A percentile compares a stretch with the other conserved stretches of the same genome.
These are phyloP conservation scores for Heterococcus sp. DNA, from an alignment of 108 stramenopile genomes.

Conservation along the genomic window DNA sequence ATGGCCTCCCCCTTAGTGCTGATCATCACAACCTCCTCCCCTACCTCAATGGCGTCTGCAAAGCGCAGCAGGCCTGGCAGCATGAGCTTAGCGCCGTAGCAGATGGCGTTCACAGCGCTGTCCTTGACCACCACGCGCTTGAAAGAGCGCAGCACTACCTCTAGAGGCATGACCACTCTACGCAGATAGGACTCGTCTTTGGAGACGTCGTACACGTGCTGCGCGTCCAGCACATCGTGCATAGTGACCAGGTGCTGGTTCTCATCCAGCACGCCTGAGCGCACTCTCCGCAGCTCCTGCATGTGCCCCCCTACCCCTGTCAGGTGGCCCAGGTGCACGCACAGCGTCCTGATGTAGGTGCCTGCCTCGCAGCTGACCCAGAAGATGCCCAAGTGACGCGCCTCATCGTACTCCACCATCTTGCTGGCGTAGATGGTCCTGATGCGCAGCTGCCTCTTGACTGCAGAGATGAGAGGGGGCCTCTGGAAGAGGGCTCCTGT, in stretches of 20 bases:
- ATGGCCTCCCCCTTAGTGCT: constrained; percentile 82
- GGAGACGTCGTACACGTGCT: constrained; percentile 92
- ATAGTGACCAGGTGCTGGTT: constrained; percentile 90
- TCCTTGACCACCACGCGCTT: constrained; percentile 99
- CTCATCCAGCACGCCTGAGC: constrained; percentile 86
- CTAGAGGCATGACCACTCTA: constrained; percentile 93
- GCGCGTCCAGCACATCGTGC: constrained; percentile 99
- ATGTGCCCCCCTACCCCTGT: constrained; percentile 98
- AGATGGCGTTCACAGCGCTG: constrained; percentile 97
- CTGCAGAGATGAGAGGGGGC: constrained; percentile 97
- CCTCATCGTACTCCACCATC: constrained; percentile 89
- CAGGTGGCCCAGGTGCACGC: constrained; percentile 94
- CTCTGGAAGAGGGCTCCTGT: constrained; percentile 98
- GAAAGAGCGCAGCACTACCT: constrained; percentile 87
- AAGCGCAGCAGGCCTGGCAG: constrained; percentile 96
- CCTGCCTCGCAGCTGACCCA: constrained; percentile 87
- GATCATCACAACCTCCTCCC: constrained; percentile 96
- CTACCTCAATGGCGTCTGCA: constrained; percentile 93
- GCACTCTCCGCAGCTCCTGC: constrained; percentile 95
- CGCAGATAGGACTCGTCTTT: constrained; percentile 98
- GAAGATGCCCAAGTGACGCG: constrained; percentile 80
- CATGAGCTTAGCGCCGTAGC: constrained; percentile 99
- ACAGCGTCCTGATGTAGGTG: constrained; percentile 97
- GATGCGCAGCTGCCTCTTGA: constrained; percentile 97
- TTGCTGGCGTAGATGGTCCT: constrained; percentile 95